Conservation (phyloP, 257 asterid species). For the Przewalskia tangutica region DNA sequence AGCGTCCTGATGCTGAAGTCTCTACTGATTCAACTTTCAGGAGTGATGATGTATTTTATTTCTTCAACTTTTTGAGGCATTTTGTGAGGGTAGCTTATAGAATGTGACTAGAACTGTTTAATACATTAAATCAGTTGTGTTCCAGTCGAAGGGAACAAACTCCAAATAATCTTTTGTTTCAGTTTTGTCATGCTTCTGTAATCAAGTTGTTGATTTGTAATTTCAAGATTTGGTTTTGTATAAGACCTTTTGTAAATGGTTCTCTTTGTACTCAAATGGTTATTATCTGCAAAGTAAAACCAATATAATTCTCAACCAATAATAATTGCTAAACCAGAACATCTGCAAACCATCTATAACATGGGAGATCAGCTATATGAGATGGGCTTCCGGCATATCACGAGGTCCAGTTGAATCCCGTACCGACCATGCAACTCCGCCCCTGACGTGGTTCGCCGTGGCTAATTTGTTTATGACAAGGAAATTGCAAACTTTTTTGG, state of each 20-base stretch:
- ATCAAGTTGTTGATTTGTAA: neutral
- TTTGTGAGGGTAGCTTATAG: conserved; percentile 2
- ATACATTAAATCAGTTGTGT: neutral
- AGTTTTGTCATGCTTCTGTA: neutral
- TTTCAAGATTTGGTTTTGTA: neutral
- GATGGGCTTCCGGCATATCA: too few species aligned
- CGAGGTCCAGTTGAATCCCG: too few species aligned
- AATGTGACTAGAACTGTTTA: neutral
- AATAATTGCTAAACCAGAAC: too few species aligned
- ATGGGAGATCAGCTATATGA: too few species aligned
- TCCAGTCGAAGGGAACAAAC: neutral
- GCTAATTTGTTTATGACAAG: too few species aligned
- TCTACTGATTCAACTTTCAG: neutral
- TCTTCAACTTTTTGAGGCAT: neutral
- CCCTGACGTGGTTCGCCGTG: too few species aligned
- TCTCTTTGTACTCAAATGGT: neutral
- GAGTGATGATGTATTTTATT: neutral
- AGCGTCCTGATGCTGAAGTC: neutral
- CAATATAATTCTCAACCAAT: neutral
- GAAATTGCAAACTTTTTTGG: too few species aligned
- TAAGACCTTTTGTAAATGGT: neutral
- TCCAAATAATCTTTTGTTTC: conserved; percentile 3
- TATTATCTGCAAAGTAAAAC: neutral
- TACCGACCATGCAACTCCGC: too few species aligned
- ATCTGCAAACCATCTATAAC: too few species aligned